Base-by-base conservation (phyloP, 768 basidiomycete species). In the Serendipita vermifera region DNA sequence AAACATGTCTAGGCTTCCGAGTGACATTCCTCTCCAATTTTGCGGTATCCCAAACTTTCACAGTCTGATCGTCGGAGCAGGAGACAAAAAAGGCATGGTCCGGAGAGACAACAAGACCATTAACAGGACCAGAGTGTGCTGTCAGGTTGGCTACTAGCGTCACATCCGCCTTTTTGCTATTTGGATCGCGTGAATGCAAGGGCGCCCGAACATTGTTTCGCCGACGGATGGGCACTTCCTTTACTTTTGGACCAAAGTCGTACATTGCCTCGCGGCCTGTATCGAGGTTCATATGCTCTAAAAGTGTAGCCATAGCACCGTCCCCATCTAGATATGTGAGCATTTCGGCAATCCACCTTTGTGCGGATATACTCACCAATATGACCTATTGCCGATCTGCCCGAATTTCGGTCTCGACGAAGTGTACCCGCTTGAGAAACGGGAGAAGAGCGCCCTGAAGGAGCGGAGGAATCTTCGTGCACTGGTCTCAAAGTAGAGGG, bases 11-110 rank as follows among this genome's bases (percentile, higher is more conserved):
- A 17, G 75, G 69, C 48, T 88, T 88, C 65, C 85, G 85, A 20
- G 92, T 89, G 15, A 96, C 88, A 67, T 91, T 97, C 57, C 93
- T 77, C 65, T 97, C 94, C 40, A 98, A 74, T n/a, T 91, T 75
- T 5, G 88, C 86, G 1, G 91, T 65, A 60, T 77, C 75, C 75
- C 75, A 76, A 2, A 75, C 64, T 48, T 69, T 67, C 40, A 75
- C 65, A 14, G 65, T 66, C 5, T 65, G 64, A 55, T 75, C 72
- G n/a, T 69, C 65, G 1, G 72, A 73, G 3, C 68, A 69, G 0
- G 73, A 69, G 3, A 69, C 71, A 57, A 75, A 97, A 74, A 96
- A 99, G 66, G 83, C 71, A 63, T 96, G 90, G 64, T 98, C 96
- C 2, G 94, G 93, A 1, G 94, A 83, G 22, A 92, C 87, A 1